Evolutionary conservation across 169 alveolate genomes (phyloP).

Genomic region (Plasmodium gaboni): DNA sequence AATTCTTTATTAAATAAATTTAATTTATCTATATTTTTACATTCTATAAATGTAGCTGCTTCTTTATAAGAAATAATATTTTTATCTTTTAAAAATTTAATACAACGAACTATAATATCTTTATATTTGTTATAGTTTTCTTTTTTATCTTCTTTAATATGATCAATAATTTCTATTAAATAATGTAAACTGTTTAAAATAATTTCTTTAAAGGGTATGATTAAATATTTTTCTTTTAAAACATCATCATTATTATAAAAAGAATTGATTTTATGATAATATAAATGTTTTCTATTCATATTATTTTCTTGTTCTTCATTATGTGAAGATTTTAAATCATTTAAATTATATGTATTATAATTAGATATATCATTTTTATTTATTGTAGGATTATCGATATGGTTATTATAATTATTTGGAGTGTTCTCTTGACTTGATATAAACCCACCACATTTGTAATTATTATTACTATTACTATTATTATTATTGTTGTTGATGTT

Average conservation of each 20-base stretch:
- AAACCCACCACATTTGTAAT: too few relatives aligned
- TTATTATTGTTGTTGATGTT: neutral
- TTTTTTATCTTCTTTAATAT: constrained; percentile 12
- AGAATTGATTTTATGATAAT: too few relatives aligned
- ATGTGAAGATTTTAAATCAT: neutral
- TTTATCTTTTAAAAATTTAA: constrained; percentile 5
- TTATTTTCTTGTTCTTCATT: neutral
- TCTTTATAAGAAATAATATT: constrained; percentile 38
- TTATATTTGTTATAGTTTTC: constrained; percentile 19
- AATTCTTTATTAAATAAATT: constrained; percentile 43
- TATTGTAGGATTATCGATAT: too few relatives aligned
- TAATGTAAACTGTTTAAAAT: constrained; percentile 46
- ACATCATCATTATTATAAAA: neutral
- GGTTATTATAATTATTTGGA: too few relatives aligned
- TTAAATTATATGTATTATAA: too few relatives aligned
- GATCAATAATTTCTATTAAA: constrained; percentile 20
- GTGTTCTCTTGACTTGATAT: too few relatives aligned
- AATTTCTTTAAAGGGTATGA: constrained; percentile 17
- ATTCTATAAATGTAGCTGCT: constrained; percentile 51
- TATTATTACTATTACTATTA: too few relatives aligned
- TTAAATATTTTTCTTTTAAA: neutral
- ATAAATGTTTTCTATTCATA: neutral
- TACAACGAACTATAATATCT: constrained; percentile 14
- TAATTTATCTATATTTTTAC: constrained; percentile 46
- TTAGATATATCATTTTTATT: too few relatives aligned